A percentile compares a stretch with the other conserved stretches of the same genome.
phyloP scores from a whole-genome alignment of 164 flowering plant genomes.

The Buxus sempervirens region DNA sequence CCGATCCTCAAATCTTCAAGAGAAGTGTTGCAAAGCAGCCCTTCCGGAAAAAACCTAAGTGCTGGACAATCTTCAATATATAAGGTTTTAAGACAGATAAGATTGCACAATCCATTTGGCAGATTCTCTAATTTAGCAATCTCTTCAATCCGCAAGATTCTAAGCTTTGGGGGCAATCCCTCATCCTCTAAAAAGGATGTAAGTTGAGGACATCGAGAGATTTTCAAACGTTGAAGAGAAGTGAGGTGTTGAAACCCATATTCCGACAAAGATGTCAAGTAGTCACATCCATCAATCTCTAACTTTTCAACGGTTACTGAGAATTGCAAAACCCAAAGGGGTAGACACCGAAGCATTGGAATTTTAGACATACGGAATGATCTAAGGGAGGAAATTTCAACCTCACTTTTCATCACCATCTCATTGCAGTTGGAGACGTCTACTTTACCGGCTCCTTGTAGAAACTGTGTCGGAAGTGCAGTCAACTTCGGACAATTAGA shows the following conservation, averaged over 20 bases:
- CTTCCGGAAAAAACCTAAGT: not conserved
- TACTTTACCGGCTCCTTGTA: not conserved
- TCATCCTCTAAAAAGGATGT: conserved; percentile 8
- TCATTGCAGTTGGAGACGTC: not conserved
- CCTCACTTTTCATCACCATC: no score
- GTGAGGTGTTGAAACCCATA: not conserved
- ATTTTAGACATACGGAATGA: not conserved
- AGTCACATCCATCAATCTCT: conserved; percentile 6
- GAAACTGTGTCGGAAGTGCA: no score
- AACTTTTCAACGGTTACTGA: conserved; percentile 11
- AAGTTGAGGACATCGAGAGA: conserved; percentile 3
- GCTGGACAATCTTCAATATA: not conserved
- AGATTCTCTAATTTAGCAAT: not conserved
- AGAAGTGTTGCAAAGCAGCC: not conserved
- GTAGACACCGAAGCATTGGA: no score
- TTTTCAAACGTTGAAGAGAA: conserved; percentile 8
- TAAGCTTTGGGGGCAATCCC: not conserved
- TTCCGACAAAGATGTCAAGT: conserved; percentile 10
- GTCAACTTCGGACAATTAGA: no score
- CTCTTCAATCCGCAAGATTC: not conserved
- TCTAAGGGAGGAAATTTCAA: not conserved
- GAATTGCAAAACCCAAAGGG: not conserved
- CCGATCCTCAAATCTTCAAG: not conserved
- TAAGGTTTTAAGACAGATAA: not conserved
- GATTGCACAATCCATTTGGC: not conserved